phyloP scores from a whole-genome alignment of 768 basidiomycete species.

The Tylopilus felleus region DNA sequence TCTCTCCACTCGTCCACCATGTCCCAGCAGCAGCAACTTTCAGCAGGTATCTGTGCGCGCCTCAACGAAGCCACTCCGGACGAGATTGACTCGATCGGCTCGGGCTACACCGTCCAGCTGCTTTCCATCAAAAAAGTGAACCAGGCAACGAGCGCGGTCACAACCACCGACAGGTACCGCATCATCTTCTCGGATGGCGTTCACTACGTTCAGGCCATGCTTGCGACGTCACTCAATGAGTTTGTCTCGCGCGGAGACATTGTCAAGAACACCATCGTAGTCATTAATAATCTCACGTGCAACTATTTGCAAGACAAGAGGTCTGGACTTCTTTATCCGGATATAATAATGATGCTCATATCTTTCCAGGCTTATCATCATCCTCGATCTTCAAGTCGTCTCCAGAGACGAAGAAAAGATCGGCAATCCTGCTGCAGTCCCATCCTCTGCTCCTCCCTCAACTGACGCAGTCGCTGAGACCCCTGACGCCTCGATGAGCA shows the following conservation, averaged over 20 bases:
- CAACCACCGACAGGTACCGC: constrained; percentile 57
- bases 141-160: constrained; percentile 26
- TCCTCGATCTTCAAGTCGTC: constrained; percentile 63
- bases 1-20: constrained; percentile 27
- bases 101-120: constrained; percentile 63
- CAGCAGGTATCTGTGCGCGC: constrained; percentile 52
- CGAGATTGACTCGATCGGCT: constrained; percentile 29
- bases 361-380: constrained; percentile 67
- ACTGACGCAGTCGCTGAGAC: constrained; percentile 17
- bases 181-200: constrained; percentile 89
- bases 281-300: constrained; percentile 72
- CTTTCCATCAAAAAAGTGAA: constrained; percentile 80
- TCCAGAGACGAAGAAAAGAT: constrained; percentile 63
- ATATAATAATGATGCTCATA: constrained; percentile 1
- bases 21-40: constrained; percentile 41
- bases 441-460: constrained; percentile 29
- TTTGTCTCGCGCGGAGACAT: constrained; percentile 65
- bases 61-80: constrained; percentile 40
- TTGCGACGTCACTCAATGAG: constrained; percentile 85
- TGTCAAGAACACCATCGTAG: constrained; percentile 62
- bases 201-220: constrained; percentile 88
- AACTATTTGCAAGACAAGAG: constrained; percentile 82
- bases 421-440: constrained; percentile 52
- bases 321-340: constrained; percentile 34
- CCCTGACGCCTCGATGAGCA: constrained; percentile 29